These are phyloP conservation scores for Saccharomycopsis schoenii DNA, from an alignment of 805 yeast genomes.

Conservation along the genomic window DNA sequence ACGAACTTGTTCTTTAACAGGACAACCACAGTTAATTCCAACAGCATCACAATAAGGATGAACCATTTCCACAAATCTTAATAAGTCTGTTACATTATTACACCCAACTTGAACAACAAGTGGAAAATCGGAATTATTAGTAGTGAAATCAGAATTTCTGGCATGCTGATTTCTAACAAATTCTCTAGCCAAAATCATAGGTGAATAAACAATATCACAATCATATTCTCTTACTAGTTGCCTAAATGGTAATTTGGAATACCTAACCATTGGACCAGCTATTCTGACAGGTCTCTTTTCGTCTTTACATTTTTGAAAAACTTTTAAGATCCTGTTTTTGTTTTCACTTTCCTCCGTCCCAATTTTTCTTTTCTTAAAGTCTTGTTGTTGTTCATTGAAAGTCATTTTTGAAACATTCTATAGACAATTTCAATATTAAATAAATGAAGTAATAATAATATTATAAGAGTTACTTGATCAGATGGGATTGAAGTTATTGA, in stretches of 20 bases:
- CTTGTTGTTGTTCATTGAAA: neutral
- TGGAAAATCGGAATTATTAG: constrained; percentile 59
- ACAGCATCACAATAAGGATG: constrained; percentile 86
- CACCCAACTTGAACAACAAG: constrained; percentile 87
- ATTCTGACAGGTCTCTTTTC: constrained; percentile 50
- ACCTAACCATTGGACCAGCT: constrained; percentile 96
- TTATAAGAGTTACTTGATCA: no score
- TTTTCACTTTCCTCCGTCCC: neutral
- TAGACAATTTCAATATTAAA: neutral
- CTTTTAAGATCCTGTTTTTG: constrained; percentile 39
- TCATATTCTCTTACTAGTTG: constrained; percentile 63
- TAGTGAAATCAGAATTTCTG: constrained; percentile 73
- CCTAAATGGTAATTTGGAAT: constrained; percentile 88
- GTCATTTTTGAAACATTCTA: neutral
- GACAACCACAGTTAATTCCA: constrained; percentile 96
- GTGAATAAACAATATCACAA: constrained; percentile 81
- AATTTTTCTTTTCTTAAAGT: neutral
- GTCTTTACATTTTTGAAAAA: constrained; percentile 36
- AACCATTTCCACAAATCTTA: constrained; percentile 81
- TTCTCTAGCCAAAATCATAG: constrained; percentile 94
- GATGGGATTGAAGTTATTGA: no score
- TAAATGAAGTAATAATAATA: neutral
- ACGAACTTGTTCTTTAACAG: constrained; percentile 85
- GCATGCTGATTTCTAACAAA: constrained; percentile 81
- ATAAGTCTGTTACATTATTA: constrained; percentile 70